Base-by-base conservation (phyloP, 2,329 filamentous ascomycete genomes). In the Karstenula rhodostoma region DNA sequence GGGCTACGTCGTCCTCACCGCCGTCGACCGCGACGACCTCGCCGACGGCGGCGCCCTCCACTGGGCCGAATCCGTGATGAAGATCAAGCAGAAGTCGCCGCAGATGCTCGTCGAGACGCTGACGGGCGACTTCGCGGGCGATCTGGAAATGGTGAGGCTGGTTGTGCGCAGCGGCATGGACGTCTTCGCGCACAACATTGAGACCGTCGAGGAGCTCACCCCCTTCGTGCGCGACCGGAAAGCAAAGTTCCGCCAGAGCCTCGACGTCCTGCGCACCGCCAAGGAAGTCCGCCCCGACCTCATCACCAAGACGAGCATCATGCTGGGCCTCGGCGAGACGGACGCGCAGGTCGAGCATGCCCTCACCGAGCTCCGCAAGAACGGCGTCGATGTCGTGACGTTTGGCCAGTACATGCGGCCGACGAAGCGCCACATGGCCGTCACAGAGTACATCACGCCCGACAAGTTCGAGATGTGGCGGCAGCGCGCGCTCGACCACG, bases 381-480 rank as follows among this genome's bases (percentile, higher is more conserved):
- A 88, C 59, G 83, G 91, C 61, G 94, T 97, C 48, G 95, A 99
- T 70, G 93, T 99, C 13, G 93, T 99, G 59, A 99, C 95, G 0
- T 99, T 99, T 69, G 95, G 95, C n/a, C 95, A 99, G 83, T 99
- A 99, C 83, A 99, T 99, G 95, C 92, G 94, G 12, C 95, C 95
- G 1, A 99, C 95, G 4, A 99, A 98, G 84, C 88, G 94, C 47
- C 95, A 99, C 78, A 94, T 99, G 87, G 90, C 96, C 78, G 95
- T 99, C 33, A 91, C 96, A 73, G 93, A 94, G 78, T 99, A 99
- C 77, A 87, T 99, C 49, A 94, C 93, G 0, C 95, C 95, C 0
- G 92, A 91, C 63, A 89, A 90, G 64, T 99, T 99, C 75, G 94
- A 98, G 74, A 82, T 91, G 72, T 99, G 95, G 95, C 87, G 91